A percentile compares a stretch with the other conserved stretches of the same genome.
Evolutionary conservation across 176 grass and related monocot species (phyloP).

Genomic region (Echinochloa phyllopogon): DNA sequence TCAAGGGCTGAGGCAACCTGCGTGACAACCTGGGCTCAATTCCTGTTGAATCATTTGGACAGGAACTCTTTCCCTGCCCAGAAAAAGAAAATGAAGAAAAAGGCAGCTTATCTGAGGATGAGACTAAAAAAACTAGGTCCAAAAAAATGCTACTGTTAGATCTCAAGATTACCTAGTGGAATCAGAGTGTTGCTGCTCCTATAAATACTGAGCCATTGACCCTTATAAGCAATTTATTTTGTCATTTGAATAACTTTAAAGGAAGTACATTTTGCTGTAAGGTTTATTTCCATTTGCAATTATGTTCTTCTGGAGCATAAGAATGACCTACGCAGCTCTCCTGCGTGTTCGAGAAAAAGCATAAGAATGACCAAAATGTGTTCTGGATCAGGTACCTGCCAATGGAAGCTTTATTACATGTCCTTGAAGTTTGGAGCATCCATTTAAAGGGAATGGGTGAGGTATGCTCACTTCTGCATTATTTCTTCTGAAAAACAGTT

Average conservation of each 20-base stretch:
- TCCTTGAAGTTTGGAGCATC: slow-evolving; percentile 69
- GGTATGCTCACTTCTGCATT: slow-evolving; percentile 44
- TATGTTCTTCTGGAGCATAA: slow-evolving; percentile 14
- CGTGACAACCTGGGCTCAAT: neutral
- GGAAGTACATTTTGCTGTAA: neutral
- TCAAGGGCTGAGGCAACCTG: neutral
- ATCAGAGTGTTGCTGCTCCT: neutral
- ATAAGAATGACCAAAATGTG: slow-evolving; percentile 35
- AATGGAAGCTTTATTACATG: slow-evolving; percentile 53
- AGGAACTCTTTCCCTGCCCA: neutral
- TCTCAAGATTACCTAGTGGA: neutral
- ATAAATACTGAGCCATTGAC: neutral
- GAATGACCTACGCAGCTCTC: no score
- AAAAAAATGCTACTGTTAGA: neutral
- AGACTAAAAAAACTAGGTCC: neutral
- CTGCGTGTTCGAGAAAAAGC: no score
- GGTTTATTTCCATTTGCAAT: slow-evolving; percentile 21
- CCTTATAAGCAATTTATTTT: neutral
- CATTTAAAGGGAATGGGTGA: slow-evolving; percentile 68
- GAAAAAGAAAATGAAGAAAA: neutral
- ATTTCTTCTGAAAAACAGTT: slow-evolving; percentile 18
- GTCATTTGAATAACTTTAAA: neutral
- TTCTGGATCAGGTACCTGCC: slow-evolving; percentile 73
- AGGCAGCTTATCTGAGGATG: neutral
- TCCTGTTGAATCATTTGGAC: neutral